Evolutionary conservation across 768 basidiomycete genomes (phyloP).

Genomic region (Termitomyces eurrhizus): DNA sequence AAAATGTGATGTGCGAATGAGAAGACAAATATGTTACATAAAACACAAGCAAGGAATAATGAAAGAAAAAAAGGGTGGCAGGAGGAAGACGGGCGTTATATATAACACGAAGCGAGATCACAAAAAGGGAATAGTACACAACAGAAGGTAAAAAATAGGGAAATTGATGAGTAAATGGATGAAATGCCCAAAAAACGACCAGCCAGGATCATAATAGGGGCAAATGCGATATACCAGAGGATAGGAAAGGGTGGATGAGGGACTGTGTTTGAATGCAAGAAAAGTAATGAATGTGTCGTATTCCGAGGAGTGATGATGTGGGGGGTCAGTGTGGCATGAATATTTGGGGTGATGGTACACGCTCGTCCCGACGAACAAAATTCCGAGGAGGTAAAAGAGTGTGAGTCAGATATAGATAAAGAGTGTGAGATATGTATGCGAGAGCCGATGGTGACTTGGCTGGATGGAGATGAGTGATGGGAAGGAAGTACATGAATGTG

Average conservation of each 20-base stretch:
- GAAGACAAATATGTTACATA: slow-evolving; percentile 6
- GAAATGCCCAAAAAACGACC: slow-evolving; percentile 6
- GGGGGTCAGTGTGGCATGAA: background rate
- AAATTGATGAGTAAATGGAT: background rate
- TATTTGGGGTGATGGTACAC: slow-evolving; percentile 22
- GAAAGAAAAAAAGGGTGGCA: background rate
- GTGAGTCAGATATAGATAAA: background rate
- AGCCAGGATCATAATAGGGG: slow-evolving; percentile 8
- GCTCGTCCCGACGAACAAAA: slow-evolving; percentile 36
- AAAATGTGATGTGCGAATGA: slow-evolving; percentile 2
- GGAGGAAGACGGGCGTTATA: background rate
- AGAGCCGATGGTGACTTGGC: background rate
- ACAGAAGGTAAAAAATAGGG: background rate
- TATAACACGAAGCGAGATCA: background rate
- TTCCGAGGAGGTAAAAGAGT: slow-evolving; percentile 11
- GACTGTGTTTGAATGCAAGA: background rate
- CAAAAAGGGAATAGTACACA: background rate
- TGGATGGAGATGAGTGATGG: background rate
- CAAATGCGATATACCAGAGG: background rate
- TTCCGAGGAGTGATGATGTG: slow-evolving; percentile 2
- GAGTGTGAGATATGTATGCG: slow-evolving; percentile 3
- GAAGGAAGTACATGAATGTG: background rate
- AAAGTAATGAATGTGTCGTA: background rate
- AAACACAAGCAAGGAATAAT: background rate
- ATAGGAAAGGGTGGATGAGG: background rate